Conservation (phyloP, 73 alveolate genomes). For the Stentor roeselii region DNA sequence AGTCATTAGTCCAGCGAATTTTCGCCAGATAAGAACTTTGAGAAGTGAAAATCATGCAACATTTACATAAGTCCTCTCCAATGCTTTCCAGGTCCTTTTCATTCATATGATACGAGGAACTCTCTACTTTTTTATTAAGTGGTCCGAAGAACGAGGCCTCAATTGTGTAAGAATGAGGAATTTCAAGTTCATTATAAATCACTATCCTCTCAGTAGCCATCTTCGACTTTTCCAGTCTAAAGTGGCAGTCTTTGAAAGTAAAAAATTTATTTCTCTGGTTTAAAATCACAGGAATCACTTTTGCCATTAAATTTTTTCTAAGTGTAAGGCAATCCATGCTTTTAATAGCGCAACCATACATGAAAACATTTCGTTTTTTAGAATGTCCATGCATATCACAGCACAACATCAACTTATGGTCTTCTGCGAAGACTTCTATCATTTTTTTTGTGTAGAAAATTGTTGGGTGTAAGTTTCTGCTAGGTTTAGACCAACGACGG, state of each 20-base stretch:
- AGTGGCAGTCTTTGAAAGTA: constrained; percentile 84
- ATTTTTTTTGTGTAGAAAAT: constrained; percentile 86
- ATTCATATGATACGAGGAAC: neutral
- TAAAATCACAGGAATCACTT: constrained; percentile 80
- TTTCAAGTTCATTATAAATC: constrained; percentile 81
- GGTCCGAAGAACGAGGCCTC: constrained; percentile 96
- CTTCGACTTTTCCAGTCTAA: constrained; percentile 80
- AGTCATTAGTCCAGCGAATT: neutral
- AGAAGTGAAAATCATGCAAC: neutral
- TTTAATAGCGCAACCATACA: constrained; percentile 26
- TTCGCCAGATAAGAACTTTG: neutral
- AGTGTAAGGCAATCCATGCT: neutral
- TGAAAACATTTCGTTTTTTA: constrained; percentile 52
- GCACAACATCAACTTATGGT: constrained; percentile 89
- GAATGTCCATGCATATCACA: constrained; percentile 99
- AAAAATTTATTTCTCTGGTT: constrained; percentile 77
- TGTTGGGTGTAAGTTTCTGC: constrained; percentile 93
- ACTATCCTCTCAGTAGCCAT: constrained; percentile 91
- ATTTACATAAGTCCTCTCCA: constrained; percentile 8
- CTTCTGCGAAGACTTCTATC: constrained; percentile 88
- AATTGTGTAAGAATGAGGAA: constrained; percentile 81
- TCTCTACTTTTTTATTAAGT: neutral
- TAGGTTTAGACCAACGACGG: constrained; percentile 97
- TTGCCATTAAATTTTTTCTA: constrained; percentile 76
- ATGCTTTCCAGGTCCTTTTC: neutral